A percentile compares a stretch with the other conserved stretches of the same genome.
Conservation (phyloP, 2,329 filamentous ascomycete species). For the Gnomoniopsis smithogilvyi region DNA sequence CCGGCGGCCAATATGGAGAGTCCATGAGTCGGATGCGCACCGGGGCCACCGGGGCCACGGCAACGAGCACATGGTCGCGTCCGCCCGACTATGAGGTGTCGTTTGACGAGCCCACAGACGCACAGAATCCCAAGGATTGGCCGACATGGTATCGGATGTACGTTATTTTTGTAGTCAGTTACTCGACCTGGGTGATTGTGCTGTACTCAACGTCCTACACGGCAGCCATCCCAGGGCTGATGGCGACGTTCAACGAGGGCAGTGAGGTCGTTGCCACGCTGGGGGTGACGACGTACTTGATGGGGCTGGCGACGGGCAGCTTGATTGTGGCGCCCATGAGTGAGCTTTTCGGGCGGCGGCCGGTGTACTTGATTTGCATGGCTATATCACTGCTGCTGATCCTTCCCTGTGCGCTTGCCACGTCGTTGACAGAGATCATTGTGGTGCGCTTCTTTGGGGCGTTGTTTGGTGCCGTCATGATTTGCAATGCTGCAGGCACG, state of each 20-base stretch:
- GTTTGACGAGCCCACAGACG: constrained; percentile 53
- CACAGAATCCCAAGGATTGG: constrained; percentile 68
- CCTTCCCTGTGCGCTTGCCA: constrained; percentile 66
- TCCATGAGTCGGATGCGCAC: constrained; percentile 37
- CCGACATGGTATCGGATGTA: constrained; percentile 42
- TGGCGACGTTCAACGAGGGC: constrained; percentile 56
- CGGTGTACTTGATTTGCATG: constrained; percentile 64
- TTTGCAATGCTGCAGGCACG: constrained; percentile 78
- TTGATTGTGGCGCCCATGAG: constrained; percentile 70
- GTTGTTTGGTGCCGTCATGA: constrained; percentile 62
- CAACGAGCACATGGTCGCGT: constrained; percentile 35
- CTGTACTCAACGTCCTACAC: constrained; percentile 76
- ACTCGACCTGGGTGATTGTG: constrained; percentile 46
- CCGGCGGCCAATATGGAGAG: constrained; percentile 25
- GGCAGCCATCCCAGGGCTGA: constrained; percentile 63
- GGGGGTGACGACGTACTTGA: constrained; percentile 70
- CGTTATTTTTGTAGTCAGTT: constrained; percentile 38
- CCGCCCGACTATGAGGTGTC: constrained; percentile 64
- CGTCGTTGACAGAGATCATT: constrained; percentile 61
- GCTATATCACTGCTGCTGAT: constrained; percentile 62
- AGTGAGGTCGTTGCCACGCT: constrained; percentile 58
- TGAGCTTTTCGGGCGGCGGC: constrained; percentile 62
- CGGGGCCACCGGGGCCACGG: constrained; percentile 28
- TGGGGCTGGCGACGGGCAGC: constrained; percentile 67
- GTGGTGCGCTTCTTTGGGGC: constrained; percentile 65